Conservation (phyloP, 768 basidiomycete species). For the Nidularia sp. region DNA sequence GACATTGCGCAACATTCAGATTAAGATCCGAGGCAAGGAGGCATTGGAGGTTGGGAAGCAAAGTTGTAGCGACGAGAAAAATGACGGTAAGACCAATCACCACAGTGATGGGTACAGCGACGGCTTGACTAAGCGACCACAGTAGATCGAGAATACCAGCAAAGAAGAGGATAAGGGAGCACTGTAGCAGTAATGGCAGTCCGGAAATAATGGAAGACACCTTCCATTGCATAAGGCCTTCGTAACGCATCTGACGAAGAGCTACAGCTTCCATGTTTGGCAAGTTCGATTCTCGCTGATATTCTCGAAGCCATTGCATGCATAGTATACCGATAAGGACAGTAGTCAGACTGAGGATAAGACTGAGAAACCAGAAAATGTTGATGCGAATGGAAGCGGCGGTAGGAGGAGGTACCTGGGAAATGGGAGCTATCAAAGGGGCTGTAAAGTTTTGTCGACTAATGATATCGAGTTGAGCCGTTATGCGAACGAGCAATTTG, state of each 20-base stretch:
- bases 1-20: not conserved
- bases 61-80: slow-evolving; percentile 1
- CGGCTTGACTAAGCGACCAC: slow-evolving; percentile 3
- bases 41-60: not conserved
- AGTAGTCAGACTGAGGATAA: slow-evolving; percentile 10
- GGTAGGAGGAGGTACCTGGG: not conserved
- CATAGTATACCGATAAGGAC: slow-evolving; percentile 9
- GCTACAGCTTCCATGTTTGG: slow-evolving; percentile 3
- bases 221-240: slow-evolving; percentile 9
- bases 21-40: not conserved
- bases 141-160: slow-evolving; percentile 9
- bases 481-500: not conserved
- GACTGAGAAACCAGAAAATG: slow-evolving; percentile 11
- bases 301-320: slow-evolving; percentile 7
- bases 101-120: slow-evolving; percentile 5
- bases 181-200: slow-evolving; percentile 8
- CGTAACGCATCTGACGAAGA: slow-evolving; percentile 8
- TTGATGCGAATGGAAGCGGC: slow-evolving; percentile 7
- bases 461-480: not conserved
- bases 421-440: not conserved
- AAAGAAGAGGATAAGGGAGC: slow-evolving; percentile 11
- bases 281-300: slow-evolving; percentile 4
- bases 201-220: slow-evolving; percentile 7
- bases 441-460: not conserved
- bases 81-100: slow-evolving; percentile 5